Percentiles rank a stretch among this genome's conserved stretches.
Conservation (phyloP, 2,329 filamentous ascomycete genomes). For the Diaporthe vexans region DNA sequence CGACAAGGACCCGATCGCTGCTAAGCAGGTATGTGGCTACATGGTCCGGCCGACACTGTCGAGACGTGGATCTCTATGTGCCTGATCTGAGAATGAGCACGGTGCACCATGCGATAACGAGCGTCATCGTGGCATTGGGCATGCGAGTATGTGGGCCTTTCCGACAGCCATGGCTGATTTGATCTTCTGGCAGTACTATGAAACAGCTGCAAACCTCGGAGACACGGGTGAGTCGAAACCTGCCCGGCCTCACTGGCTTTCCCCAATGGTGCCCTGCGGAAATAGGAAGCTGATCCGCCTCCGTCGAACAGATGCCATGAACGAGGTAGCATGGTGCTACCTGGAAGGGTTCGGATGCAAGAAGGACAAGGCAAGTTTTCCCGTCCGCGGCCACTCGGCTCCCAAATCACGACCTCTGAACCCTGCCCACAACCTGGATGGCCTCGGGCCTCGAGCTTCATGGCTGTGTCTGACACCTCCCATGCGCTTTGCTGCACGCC, state of each 20-base stretch:
- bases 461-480: constrained; percentile 4
- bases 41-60: too few relatives aligned
- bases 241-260: not conserved
- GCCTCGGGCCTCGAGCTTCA: constrained; percentile 32
- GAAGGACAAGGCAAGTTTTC: constrained; percentile 92
- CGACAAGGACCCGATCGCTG: constrained; percentile 85
- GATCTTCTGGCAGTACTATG: constrained; percentile 80
- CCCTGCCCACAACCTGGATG: not conserved
- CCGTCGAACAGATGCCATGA: constrained; percentile 84
- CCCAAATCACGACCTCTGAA: not conserved
- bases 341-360: constrained; percentile 96
- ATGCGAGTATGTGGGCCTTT: not conserved
- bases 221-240: constrained; percentile 75
- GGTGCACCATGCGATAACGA: not conserved
- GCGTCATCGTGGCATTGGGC: not conserved
- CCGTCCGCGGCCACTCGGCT: not conserved
- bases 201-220: constrained; percentile 95
- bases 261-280: constrained; percentile 32
- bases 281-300: constrained; percentile 48
- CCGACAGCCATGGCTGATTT: constrained; percentile 31
- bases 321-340: constrained; percentile 96
- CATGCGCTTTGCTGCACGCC: not conserved
- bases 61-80: constrained; percentile 8
- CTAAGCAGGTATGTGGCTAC: constrained; percentile 71
- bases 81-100: not conserved